Evolutionary conservation across 2,329 filamentous ascomycete species (phyloP).

Genomic region (Colletotrichum coccodes): DNA sequence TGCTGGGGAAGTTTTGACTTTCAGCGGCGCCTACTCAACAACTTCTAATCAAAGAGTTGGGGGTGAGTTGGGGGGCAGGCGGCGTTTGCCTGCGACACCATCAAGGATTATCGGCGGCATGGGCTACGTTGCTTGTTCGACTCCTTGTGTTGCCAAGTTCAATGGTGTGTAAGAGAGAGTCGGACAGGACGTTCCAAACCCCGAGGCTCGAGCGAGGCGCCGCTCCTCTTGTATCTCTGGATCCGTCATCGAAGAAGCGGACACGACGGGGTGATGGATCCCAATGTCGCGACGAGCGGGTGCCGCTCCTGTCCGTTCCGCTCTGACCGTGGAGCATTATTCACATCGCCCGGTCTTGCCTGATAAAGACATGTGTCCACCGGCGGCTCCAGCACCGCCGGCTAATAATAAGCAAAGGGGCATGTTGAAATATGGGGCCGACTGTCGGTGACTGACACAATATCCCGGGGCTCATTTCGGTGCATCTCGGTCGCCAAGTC

Average conservation of each 20-base stretch:
- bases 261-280: background rate
- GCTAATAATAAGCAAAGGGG: background rate
- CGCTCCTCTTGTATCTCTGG: background rate
- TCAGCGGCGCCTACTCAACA: conserved; percentile 22
- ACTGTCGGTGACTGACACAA: conserved; percentile 31
- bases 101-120: background rate
- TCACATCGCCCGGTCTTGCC: conserved; percentile 18
- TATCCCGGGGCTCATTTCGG: conserved; percentile 27
- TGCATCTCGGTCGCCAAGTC: conserved; percentile 28
- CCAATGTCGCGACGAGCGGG: background rate
- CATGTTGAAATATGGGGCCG: conserved; percentile 19
- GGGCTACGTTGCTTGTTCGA: background rate
- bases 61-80: background rate
- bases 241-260: conserved; percentile 1
- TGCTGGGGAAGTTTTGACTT: conserved; percentile 20
- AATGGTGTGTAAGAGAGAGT: background rate
- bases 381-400: conserved; percentile 24
- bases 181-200: background rate
- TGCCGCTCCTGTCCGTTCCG: conserved; percentile 2
- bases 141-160: conserved; percentile 1
- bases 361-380: conserved; percentile 5
- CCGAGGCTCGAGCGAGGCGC: conserved; percentile 22
- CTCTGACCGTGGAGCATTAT: conserved; percentile 6
- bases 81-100: background rate
- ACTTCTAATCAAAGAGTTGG: background rate